phyloP scores from a whole-genome alignment of 352 stramenopile species.

The Plasmopara muralis region DNA sequence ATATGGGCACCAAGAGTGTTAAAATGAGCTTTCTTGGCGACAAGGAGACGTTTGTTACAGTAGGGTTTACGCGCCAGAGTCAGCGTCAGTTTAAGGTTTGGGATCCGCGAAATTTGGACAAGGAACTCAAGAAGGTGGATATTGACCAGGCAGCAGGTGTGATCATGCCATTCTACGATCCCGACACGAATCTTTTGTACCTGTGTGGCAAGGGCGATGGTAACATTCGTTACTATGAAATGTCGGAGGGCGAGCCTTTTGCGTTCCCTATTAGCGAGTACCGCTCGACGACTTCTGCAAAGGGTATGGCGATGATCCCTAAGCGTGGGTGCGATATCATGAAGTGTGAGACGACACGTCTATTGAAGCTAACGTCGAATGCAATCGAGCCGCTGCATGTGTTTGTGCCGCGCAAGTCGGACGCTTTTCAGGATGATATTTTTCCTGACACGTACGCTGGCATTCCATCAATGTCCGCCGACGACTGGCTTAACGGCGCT shows the following conservation, averaged over 20 bases:
- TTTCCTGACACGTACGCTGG: constrained; percentile 95
- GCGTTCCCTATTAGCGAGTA: constrained; percentile 93
- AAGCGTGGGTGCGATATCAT: constrained; percentile 98
- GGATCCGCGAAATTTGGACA: constrained; percentile 86
- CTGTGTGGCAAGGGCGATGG: constrained; percentile 96
- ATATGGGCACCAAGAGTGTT: constrained; percentile 96
- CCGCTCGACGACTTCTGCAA: constrained; percentile 91
- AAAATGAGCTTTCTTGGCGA: constrained; percentile 96
- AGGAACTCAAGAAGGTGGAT: constrained; percentile 91
- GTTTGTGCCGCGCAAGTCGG: constrained; percentile 96
- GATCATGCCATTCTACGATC: constrained; percentile 99
- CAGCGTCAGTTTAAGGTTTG: constrained; percentile 91
- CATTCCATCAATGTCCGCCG: constrained; percentile 91
- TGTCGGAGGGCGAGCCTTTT: constrained; percentile 93
- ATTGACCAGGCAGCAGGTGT: constrained; percentile 97
- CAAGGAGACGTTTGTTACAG: constrained; percentile 94
- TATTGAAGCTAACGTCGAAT: constrained; percentile 95
- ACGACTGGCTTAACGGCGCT: constrained; percentile 94
- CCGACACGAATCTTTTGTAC: constrained; percentile 97
- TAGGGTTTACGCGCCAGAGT: constrained; percentile 95
- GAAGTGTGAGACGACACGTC: constrained; percentile 93
- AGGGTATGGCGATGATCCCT: constrained; percentile 98
- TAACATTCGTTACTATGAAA: constrained; percentile 99
- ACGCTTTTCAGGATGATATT: constrained; percentile 99
- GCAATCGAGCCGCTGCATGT: constrained; percentile 96